phyloP scores from a whole-genome alignment of 208 protist species.

The Trypanosoma mega region DNA sequence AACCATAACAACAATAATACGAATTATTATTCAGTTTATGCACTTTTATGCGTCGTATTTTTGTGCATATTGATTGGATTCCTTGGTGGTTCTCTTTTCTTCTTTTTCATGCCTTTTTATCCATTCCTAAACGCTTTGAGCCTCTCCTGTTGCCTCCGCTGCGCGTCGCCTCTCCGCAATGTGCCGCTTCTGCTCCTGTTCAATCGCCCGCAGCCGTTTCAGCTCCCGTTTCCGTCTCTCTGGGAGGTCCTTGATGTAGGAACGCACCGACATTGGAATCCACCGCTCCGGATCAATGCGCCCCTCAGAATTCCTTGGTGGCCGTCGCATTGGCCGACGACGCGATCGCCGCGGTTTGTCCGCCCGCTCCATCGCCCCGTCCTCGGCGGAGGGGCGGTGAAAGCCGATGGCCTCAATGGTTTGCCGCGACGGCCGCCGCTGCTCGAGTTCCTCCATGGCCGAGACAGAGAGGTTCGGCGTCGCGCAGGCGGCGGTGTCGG shows the following conservation, averaged over 20 bases:
- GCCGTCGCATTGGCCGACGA: constrained; percentile 46
- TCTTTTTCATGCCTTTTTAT: background rate
- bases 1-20: background rate
- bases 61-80: background rate
- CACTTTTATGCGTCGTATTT: background rate
- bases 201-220: constrained; percentile 71
- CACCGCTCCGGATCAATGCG: constrained; percentile 84
- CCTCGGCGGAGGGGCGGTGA: constrained; percentile 32
- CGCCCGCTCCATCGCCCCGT: constrained; percentile 8
- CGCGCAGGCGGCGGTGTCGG: background rate
- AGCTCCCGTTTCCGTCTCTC: constrained; percentile 79
- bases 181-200: constrained; percentile 81
- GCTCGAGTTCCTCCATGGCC: constrained; percentile 36
- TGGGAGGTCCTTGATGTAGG: constrained; percentile 83
- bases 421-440: constrained; percentile 38
- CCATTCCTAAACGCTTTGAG: background rate
- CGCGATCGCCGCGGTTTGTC: constrained; percentile 10
- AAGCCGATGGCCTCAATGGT: constrained; percentile 67
- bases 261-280: constrained; percentile 80
- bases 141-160: constrained; percentile 6
- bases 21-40: background rate
- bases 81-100: background rate
- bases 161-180: constrained; percentile 43
- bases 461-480: constrained; percentile 23
- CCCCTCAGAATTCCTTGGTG: constrained; percentile 66